Conservation (phyloP, 2,329 filamentous ascomycete genomes). For the Elsinoe arachidis region DNA sequence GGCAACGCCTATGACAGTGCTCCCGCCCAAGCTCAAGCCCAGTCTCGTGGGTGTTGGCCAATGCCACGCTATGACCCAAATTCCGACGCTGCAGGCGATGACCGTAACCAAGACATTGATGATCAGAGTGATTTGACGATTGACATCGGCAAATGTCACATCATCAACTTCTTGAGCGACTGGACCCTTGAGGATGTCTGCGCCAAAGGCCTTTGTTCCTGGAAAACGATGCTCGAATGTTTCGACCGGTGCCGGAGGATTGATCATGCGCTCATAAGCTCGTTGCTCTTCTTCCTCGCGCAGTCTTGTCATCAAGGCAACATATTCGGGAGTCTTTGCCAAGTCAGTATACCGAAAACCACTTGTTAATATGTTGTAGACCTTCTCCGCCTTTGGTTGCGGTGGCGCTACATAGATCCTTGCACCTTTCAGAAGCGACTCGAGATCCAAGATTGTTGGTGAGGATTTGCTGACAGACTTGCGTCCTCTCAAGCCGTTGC, state of each 20-base stretch:
- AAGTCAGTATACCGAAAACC: conserved; percentile 14
- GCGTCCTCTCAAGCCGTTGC: conserved; percentile 24
- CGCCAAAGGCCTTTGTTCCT: conserved; percentile 48
- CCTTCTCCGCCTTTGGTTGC: conserved; percentile 66
- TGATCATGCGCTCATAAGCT: conserved; percentile 72
- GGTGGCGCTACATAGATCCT: conserved; percentile 71
- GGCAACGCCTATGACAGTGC: conserved; percentile 60
- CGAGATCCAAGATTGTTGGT: conserved; percentile 43
- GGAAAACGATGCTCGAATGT: conserved; percentile 53
- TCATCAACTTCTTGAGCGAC: conserved; percentile 49
- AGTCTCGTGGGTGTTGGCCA: conserved; percentile 65
- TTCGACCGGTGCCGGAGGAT: conserved; percentile 48
- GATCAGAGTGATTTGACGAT: conserved; percentile 74
- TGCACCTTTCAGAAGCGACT: conserved; percentile 62
- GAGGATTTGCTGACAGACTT: conserved; percentile 7
- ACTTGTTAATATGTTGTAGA: conserved; percentile 32
- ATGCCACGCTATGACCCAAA: conserved; percentile 70
- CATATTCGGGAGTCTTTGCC: conserved; percentile 66
- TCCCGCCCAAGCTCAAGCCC: conserved; percentile 62
- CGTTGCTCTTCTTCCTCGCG: conserved; percentile 74
- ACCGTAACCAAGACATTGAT: conserved; percentile 86
- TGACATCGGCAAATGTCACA: conserved; percentile 61
- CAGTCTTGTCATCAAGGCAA: conserved; percentile 76
- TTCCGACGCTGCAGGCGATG: conserved; percentile 63
- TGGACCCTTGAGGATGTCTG: conserved; percentile 37